phyloP scores from a whole-genome alignment of 2,329 filamentous ascomycete species.

The Aspergillus sp. region DNA sequence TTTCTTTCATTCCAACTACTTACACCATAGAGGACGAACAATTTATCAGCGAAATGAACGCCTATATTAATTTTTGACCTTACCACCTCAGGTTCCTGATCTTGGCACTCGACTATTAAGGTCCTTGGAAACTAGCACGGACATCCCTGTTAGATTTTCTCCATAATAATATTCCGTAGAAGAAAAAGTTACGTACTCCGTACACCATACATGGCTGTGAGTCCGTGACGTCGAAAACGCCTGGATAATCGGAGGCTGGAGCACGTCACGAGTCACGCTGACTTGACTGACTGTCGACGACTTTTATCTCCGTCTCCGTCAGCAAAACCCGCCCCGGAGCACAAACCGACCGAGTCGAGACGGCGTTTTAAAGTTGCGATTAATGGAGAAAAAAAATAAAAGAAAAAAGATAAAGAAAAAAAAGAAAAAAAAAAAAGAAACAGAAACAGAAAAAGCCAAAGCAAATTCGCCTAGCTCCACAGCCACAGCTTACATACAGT shows the following conservation, averaged over 20 bases:
- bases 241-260: not conserved
- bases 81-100: not conserved
- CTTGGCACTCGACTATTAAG: not conserved
- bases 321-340: not conserved
- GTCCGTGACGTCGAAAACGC: not conserved
- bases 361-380: too few relatives aligned
- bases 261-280: slow-evolving; percentile 1
- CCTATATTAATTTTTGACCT: not conserved
- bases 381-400: too few relatives aligned
- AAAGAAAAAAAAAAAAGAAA: too few relatives aligned
- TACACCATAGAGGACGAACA: not conserved
- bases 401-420: too few relatives aligned
- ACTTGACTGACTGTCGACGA: too few relatives aligned
- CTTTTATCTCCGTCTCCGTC: not conserved
- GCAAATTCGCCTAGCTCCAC: too few relatives aligned
- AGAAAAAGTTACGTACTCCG: not conserved
- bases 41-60: not conserved
- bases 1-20: not conserved
- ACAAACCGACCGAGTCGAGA: not conserved
- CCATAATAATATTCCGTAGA: not conserved
- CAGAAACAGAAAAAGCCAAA: too few relatives aligned
- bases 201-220: not conserved
- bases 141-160: not conserved
- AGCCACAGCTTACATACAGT: too few relatives aligned
- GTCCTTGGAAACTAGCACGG: not conserved